These are phyloP conservation scores for Agarophyton chilense DNA, from an alignment of 23 red algal genomes.

Conservation along the genomic window DNA sequence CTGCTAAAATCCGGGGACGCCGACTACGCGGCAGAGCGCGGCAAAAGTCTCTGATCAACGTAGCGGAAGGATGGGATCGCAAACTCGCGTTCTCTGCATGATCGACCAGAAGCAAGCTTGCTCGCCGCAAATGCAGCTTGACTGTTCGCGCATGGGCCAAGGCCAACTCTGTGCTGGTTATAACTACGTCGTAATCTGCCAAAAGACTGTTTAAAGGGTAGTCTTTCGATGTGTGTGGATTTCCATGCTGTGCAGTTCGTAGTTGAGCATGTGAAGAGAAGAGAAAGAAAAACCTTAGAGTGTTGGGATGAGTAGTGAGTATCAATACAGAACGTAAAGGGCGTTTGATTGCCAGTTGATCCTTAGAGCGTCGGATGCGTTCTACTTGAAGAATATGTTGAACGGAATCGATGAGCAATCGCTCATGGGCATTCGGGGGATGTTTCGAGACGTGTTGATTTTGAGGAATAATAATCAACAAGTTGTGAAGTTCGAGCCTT, in stretches of 20 bases:
- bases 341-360: constrained; percentile 14
- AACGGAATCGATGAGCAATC: background rate
- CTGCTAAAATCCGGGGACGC: constrained; percentile 34
- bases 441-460: no score
- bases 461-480: background rate
- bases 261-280: constrained; percentile 24
- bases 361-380: constrained; percentile 19
- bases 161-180: background rate
- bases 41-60: constrained; percentile 48
- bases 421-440: background rate
- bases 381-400: constrained; percentile 16
- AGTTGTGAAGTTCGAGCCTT: constrained; percentile 21
- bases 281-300: background rate
- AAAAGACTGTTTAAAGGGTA: background rate
- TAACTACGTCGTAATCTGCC: constrained; percentile 9
- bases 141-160: background rate
- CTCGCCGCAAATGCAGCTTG: constrained; percentile 14
- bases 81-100: background rate
- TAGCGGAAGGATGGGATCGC: constrained; percentile 27
- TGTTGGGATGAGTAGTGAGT: background rate
- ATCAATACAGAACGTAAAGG: constrained; percentile 6
- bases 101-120: constrained; percentile 39
- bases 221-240: background rate
- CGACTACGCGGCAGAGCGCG: constrained; percentile 21
- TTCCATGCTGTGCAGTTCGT: background rate